Conservation (phyloP, 305 asterid species). For the Fraxinus baroniana region DNA sequence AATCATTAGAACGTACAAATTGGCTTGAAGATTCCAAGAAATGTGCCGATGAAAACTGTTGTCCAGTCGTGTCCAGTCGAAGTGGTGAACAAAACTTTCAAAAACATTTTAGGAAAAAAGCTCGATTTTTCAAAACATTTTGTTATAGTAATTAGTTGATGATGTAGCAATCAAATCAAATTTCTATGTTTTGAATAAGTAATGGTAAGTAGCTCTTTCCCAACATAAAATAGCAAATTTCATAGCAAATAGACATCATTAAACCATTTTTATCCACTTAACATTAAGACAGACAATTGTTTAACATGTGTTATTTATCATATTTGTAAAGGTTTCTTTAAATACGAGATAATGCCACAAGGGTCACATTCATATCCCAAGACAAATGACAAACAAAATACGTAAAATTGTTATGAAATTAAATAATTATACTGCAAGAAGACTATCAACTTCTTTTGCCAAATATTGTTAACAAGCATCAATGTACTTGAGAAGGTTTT, state of each 20-base stretch:
- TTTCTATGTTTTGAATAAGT: neutral
- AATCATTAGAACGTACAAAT: too few species aligned
- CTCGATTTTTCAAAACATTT: too few species aligned
- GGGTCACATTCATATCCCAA: too few species aligned
- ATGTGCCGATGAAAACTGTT: too few species aligned
- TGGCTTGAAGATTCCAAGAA: too few species aligned
- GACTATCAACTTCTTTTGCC: neutral
- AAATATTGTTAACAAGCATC: neutral
- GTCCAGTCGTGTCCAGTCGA: too few species aligned
- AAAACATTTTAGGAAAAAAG: too few species aligned
- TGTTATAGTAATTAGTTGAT: neutral
- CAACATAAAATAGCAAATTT: neutral
- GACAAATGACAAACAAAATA: neutral
- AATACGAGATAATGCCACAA: neutral
- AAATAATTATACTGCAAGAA: neutral
- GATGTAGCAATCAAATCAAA: neutral
- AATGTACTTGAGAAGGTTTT: neutral
- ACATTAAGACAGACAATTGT: neutral
- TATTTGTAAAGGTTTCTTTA: neutral
- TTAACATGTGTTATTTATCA: neutral
- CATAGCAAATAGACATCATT: neutral
- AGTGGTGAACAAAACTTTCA: too few species aligned
- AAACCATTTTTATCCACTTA: neutral
- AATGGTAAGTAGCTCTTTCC: neutral
- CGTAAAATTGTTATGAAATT: neutral